Evolutionary conservation across 1,284 basidiomycete species (phyloP).

Genomic region (Xerocomus minutiporus): DNA sequence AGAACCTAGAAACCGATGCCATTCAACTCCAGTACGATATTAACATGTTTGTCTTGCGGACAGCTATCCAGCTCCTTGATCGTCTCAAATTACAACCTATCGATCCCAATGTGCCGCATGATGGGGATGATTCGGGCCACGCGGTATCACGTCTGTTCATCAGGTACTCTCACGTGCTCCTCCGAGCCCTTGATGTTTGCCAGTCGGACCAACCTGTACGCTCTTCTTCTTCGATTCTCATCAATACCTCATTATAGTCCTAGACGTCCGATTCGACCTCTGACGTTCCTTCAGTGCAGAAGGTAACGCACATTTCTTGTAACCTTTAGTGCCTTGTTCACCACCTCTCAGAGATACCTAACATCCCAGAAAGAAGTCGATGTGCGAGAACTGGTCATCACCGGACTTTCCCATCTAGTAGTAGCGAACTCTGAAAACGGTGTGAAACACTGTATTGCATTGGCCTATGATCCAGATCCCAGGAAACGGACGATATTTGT

Average conservation of each 20-base stretch:
- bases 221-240: slow-evolving; percentile 4
- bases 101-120: slow-evolving; percentile 47
- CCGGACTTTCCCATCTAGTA: slow-evolving; percentile 77
- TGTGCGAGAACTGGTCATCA: slow-evolving; percentile 67
- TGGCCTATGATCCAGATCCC: slow-evolving; percentile 76
- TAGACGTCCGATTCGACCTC: slow-evolving; percentile 50
- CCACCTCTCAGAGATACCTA: slow-evolving; percentile 40
- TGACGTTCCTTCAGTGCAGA: slow-evolving; percentile 48
- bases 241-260: slow-evolving; percentile 5
- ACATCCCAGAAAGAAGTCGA: slow-evolving; percentile 53
- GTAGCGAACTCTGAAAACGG: slow-evolving; percentile 85
- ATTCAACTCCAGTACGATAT: slow-evolving; percentile 55
- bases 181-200: slow-evolving; percentile 55
- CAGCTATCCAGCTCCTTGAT: slow-evolving; percentile 73
- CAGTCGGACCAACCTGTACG: slow-evolving; percentile 45
- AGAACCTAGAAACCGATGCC: slow-evolving; percentile 30
- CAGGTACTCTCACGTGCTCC: slow-evolving; percentile 65
- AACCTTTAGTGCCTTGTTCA: slow-evolving; percentile 3
- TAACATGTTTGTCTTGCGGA: slow-evolving; percentile 67
- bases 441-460: slow-evolving; percentile 80
- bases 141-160: slow-evolving; percentile 75
- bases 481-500: slow-evolving; percentile 79
- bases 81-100: slow-evolving; percentile 63
- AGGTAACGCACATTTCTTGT: slow-evolving; percentile 34
- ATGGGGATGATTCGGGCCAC: slow-evolving; percentile 64